phyloP scores from a whole-genome alignment of 805 yeast genomes.

The Myxozyma kluyveri region DNA sequence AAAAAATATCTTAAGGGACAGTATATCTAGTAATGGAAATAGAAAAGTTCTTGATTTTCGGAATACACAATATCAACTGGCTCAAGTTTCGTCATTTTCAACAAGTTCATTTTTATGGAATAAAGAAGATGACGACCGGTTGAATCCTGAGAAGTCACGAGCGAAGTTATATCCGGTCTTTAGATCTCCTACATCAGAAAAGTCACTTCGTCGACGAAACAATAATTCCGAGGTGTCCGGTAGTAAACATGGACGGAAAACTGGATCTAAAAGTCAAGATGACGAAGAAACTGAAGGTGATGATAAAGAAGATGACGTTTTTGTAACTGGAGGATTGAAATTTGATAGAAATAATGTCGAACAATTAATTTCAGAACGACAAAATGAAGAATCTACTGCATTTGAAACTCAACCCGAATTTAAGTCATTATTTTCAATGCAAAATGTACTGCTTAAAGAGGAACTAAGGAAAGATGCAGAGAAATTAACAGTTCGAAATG shows the following conservation, averaged over 20 bases:
- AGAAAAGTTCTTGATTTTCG: too few relatives aligned
- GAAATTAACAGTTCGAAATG: slow-evolving; percentile 1
- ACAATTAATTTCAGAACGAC: background rate
- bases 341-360: background rate
- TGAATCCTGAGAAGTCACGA: too few relatives aligned
- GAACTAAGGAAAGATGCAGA: slow-evolving; percentile 2
- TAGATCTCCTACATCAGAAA: too few relatives aligned
- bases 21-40: too few relatives aligned
- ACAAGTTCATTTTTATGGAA: too few relatives aligned
- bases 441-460: slow-evolving; percentile 13
- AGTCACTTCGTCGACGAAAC: too few relatives aligned
- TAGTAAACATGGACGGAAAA: background rate
- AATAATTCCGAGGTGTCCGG: background rate
- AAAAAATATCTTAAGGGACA: too few relatives aligned
- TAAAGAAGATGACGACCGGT: too few relatives aligned
- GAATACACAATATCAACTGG: too few relatives aligned
- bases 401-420: slow-evolving; percentile 2
- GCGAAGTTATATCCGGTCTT: too few relatives aligned
- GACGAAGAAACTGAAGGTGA: background rate
- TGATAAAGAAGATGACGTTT: background rate
- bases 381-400: background rate
- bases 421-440: background rate
- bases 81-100: too few relatives aligned
- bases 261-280: background rate
- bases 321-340: background rate